Base-by-base conservation (phyloP, 2,329 filamentous ascomycete genomes). In the Dactylonectria macrodidyma region DNA sequence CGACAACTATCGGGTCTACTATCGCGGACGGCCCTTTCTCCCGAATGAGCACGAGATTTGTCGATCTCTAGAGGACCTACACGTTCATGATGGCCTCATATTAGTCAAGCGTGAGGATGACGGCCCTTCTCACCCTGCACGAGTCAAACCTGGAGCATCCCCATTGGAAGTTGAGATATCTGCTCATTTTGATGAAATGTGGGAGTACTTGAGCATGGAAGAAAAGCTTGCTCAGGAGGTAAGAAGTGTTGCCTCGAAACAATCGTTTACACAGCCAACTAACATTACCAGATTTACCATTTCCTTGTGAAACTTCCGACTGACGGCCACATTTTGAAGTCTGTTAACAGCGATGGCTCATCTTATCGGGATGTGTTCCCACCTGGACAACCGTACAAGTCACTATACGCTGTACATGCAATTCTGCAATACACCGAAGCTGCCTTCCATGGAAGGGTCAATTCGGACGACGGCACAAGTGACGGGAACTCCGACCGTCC, bases 181-280 rank as follows among this genome's bases (percentile, higher is more conserved):
- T 72, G 87, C 90, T 65, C 93, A 97, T 79, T 97, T 97, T 75
- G 88, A 93, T 61, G 91, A 95, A 68, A 82, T 99, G 26, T 97
- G 96, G 86, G 88, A 90, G 50, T 92, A 95, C 75, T 85, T 98
- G 61, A 90, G 90, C 70, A 88, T 95, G 82, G 88, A 93, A 51
- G 91, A 95, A 66, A 85, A 83, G 57, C 83, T 94, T 48, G 90
- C 93, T 7, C 84, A 88, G 76, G 90, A 93, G 84, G 91, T 92
- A 84, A 72, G 81, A 67, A 34, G 11, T 14, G 19, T 8, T 41
- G 30, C 30, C 11, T 12, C 57, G 30, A 11, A 26, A 46, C 3
- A 2, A 36, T 8, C 10, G n/a, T 11, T 54, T 24, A 11, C 47
- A 11, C 19, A 14, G 16, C 24, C 11, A 62, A 62, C 78, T 78